Conservation (phyloP, 148 eudicot genomes). For the Vaccinium darrowii region DNA sequence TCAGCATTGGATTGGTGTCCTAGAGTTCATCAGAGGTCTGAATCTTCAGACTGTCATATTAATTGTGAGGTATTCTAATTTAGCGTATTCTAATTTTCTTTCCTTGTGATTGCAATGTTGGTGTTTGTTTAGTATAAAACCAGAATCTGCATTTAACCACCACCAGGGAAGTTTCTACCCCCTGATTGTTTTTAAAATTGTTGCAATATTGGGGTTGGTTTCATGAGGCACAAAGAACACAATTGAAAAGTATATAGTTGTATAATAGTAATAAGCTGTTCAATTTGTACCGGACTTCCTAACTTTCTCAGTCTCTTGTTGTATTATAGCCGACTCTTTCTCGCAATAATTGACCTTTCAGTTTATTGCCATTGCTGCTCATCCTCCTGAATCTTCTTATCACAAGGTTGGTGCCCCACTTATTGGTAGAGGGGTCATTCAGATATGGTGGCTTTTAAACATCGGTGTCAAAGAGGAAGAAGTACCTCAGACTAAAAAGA, state of each 20-base stretch:
- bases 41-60: constrained; percentile 18
- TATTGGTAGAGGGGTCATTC: constrained; percentile 82
- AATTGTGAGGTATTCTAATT: constrained; percentile 69
- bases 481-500: constrained; percentile 26
- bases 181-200: neutral
- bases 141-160: constrained; percentile 2
- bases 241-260: neutral
- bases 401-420: constrained; percentile 84
- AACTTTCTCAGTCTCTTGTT: neutral
- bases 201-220: neutral
- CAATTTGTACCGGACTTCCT: neutral
- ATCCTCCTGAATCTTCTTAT: constrained; percentile 92
- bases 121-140: neutral
- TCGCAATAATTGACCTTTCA: constrained; percentile 25
- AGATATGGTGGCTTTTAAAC: constrained; percentile 77
- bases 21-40: constrained; percentile 41
- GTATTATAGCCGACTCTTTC: constrained; percentile 9
- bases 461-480: constrained; percentile 28
- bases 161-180: neutral
- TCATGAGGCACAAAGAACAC: too few relatives aligned
- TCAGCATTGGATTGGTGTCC: constrained; percentile 98
- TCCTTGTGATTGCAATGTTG: neutral
- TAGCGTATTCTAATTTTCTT: neutral
- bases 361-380: constrained; percentile 95
- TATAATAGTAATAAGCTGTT: neutral